Percentiles rank a stretch among this genome's conserved stretches.
These are phyloP conservation scores for Trichoderma koningii DNA, from an alignment of 2,329 filamentous ascomycete genomes.

Conservation along the genomic window DNA sequence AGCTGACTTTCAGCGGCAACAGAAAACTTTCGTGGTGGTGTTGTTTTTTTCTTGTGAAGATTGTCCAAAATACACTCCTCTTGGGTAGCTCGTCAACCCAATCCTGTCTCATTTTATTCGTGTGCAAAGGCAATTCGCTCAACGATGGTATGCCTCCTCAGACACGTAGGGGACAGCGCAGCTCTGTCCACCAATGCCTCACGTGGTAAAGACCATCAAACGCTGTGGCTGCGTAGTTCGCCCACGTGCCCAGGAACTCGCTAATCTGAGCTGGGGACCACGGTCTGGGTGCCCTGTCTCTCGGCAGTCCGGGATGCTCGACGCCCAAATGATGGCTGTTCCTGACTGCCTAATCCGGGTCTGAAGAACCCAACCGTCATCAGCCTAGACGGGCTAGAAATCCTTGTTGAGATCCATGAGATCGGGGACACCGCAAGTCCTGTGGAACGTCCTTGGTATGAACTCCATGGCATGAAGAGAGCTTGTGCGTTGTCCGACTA, in stretches of 20 bases:
- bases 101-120: background rate
- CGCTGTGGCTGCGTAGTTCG: background rate
- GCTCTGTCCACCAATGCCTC: constrained; percentile 2
- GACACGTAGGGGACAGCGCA: background rate
- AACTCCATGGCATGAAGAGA: background rate
- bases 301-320: background rate
- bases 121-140: constrained; percentile 1
- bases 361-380: background rate
- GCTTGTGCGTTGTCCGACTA: constrained; percentile 3
- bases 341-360: constrained; percentile 7
- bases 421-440: constrained; percentile 21
- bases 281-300: constrained; percentile 8
- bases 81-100: background rate
- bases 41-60: background rate
- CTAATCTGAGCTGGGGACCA: constrained; percentile 9
- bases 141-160: background rate
- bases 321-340: background rate
- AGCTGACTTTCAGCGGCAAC: constrained; percentile 6
- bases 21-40: background rate
- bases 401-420: constrained; percentile 18
- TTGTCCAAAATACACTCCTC: background rate
- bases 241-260: constrained; percentile 14
- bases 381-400: constrained; percentile 4
- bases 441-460: background rate
- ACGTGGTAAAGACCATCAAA: background rate